Evolutionary conservation across 108 stramenopile species (phyloP), one percentile per base, ranked within the genome.

Genomic region (Skeletonema potamos): DNA sequence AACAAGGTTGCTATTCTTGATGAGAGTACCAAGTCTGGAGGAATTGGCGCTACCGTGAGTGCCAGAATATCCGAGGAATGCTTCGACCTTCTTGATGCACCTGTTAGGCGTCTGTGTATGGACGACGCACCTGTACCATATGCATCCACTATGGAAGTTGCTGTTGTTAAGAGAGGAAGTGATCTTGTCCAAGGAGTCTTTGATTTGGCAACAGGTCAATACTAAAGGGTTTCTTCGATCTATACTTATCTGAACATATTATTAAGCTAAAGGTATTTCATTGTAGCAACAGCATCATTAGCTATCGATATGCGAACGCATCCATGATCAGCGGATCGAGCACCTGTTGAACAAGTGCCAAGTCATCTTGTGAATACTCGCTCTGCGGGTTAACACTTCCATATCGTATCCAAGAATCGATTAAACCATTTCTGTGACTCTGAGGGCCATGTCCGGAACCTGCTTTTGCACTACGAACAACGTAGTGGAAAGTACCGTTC

Each of bases 41-140:
- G 98, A 54, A 97, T 98, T 70, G 98, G 98, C 54, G 98, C 98
- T 3, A 95, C 98, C 13, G 93, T 98, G 68, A 93, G 91, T 62
- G 98, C 98, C 5, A 75, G 82, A 59, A 90, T 98, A 60, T 91
- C 93, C 27, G 98, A 98, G 85, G 92, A 97, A 58, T 81, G 95
- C 63, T 98, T 96, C 75, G 97, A 98, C 72, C 83, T 96, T 37
- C 88, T 98, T 27, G 98, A 98, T 84, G 94, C 97, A 32, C 98
- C 98, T 13, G 94, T 98, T 27, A 91, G 85, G 82, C 87, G 98
- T 46, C 84, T 98, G 56, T 98, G 97, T 69, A 98, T 98, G 98
- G 98, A 98, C 86, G 98, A 98, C 76, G 98, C 98, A 12, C 88
- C 88, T 46, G 48, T 51, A 6, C 98, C 98, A 27, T 98, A 98